Evolutionary conservation across 768 basidiomycete genomes (phyloP).

Genomic region (Collybiopsis luxurians): DNA sequence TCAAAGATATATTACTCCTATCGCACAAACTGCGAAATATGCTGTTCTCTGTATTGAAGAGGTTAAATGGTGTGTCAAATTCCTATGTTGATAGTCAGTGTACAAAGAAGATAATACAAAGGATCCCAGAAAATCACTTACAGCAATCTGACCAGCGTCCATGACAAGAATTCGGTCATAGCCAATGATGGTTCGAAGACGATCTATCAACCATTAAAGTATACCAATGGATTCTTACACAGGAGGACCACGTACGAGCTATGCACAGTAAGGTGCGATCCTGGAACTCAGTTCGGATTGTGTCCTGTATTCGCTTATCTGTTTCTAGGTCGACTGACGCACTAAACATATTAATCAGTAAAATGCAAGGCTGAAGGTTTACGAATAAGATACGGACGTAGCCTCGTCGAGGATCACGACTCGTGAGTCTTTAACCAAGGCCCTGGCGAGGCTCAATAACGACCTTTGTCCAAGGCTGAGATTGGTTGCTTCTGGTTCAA

Average conservation of each 20-base stretch:
- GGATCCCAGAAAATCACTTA: constrained; percentile 14
- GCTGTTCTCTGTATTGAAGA: constrained; percentile 45
- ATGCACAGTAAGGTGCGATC: constrained; percentile 63
- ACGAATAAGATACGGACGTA: constrained; percentile 16
- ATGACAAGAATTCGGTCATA: constrained; percentile 68
- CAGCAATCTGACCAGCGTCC: constrained; percentile 53
- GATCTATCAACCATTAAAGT: constrained; percentile 39
- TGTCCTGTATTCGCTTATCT: constrained; percentile 65
- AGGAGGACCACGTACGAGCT: constrained; percentile 38
- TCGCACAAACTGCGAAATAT: constrained; percentile 66
- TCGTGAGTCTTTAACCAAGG: constrained; percentile 59
- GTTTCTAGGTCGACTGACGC: constrained; percentile 63
- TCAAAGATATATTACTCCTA: constrained; percentile 44
- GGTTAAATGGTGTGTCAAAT: constrained; percentile 53
- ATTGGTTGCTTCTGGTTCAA: constrained; percentile 65
- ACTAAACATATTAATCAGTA: not conserved
- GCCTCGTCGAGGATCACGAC: constrained; percentile 69
- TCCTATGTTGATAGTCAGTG: constrained; percentile 31
- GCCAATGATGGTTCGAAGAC: constrained; percentile 59
- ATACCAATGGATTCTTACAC: no score
- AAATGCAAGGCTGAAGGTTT: not conserved
- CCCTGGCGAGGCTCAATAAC: constrained; percentile 62
- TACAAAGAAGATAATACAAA: not conserved
- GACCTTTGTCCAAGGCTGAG: constrained; percentile 57
- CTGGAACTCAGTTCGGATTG: constrained; percentile 57